Evolutionary conservation across 176 grass and related monocot species (phyloP), one percentile per base, ranked within the genome.

Genomic region (Oryza officinalis): DNA sequence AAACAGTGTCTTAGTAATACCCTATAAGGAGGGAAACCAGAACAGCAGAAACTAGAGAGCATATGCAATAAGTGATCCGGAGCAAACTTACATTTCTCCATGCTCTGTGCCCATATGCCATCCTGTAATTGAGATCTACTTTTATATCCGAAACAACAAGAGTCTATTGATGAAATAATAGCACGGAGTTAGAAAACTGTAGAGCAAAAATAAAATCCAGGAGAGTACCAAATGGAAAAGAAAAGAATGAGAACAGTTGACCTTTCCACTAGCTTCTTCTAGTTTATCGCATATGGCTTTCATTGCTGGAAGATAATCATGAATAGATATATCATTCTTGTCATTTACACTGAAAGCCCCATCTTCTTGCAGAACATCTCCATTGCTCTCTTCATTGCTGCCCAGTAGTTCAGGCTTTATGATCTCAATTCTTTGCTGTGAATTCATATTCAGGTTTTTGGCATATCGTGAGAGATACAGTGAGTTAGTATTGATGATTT

Each of bases 241-340:
- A 32, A 5, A 47, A 74, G 40, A 27, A 64, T 45, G 33, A 45
- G 31, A 46, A 17, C 28, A 33, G 27, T 72, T 82, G 63, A 97
- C 91, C 96, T 98, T 95, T 87, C 83, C 96, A 26, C 86, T 90
- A 63, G 89, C 91, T 90, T 90, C 59, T 88, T 95, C 96, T 61
- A 98, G 96, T 78, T 95, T 95, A 74, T 94, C 91, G 78, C 96
- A 98, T 87, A 98, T 88, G n/a, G 87, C 91, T 87, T 95, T 93
- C 91, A 98, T 98, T 86, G 85, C 93, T 78, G 96, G 96, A 78
- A 94, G 82, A 80, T 82, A 93, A 81, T 98, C 87, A 77, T 92
- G 91, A 86, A 98, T 63, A 23, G 85, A 90, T 71, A 94, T 46
- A 77, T 94, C 96, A 60, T 87, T 88, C 74, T 90, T 91, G 50